Conservation (phyloP, 148 eudicot species). For the Vaccinium myrtillus region DNA sequence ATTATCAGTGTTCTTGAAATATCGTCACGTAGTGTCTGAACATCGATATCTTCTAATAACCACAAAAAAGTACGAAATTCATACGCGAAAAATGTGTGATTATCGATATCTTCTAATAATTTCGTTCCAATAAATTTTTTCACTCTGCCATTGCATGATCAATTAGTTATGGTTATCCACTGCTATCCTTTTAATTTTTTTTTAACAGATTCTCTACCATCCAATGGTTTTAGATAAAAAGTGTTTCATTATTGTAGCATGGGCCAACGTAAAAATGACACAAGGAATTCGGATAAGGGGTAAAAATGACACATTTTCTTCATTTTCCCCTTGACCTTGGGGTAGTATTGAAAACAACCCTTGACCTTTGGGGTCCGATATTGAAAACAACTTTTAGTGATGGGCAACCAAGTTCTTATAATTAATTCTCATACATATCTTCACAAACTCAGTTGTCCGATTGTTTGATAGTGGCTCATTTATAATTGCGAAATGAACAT, state of each 20-base stretch:
- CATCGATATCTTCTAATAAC: background rate
- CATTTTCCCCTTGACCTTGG: conserved; percentile 1
- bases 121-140: background rate
- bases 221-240: background rate
- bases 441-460: background rate
- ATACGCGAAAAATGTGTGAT: background rate
- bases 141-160: background rate
- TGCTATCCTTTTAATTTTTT: no score
- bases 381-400: background rate
- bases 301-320: conserved; percentile 7
- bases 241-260: background rate
- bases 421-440: background rate
- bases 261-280: background rate
- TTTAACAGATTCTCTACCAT: background rate
- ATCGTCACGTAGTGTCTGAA: background rate
- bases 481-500: background rate
- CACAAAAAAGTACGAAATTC: background rate
- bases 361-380: no score
- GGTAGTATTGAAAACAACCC: no score
- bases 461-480: background rate
- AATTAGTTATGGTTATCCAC: background rate
- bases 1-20: background rate
- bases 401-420: background rate
- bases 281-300: background rate
- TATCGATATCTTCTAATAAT: background rate